phyloP scores from a whole-genome alignment of 805 yeast genomes.

The Nakazawaea ambrosiae region DNA sequence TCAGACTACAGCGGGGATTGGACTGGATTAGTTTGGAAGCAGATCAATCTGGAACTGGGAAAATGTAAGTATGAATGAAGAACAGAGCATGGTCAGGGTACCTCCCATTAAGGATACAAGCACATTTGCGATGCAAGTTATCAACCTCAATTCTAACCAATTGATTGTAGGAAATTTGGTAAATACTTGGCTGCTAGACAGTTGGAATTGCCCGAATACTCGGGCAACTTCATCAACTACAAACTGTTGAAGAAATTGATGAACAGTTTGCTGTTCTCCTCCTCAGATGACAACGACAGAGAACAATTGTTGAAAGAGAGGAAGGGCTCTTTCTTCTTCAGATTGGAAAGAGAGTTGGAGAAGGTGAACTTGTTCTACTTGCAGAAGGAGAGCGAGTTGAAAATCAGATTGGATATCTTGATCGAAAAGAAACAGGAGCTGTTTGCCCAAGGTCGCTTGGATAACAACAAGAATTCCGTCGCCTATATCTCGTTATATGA shows the following conservation, averaged over 20 bases:
- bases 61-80: no score
- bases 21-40: no score
- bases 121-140: no score
- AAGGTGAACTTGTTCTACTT: constrained; percentile 90
- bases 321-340: constrained; percentile 83
- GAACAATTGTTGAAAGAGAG: constrained; percentile 70
- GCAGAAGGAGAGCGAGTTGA: constrained; percentile 85
- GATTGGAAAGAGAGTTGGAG: constrained; percentile 89
- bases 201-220: constrained; percentile 90
- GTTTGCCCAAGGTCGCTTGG: constrained; percentile 33
- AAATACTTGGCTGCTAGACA: constrained; percentile 92
- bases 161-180: constrained; percentile 90
- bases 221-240: constrained; percentile 90
- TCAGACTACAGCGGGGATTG: no score
- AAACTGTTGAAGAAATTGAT: constrained; percentile 89
- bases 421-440: constrained; percentile 61
- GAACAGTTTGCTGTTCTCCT: constrained; percentile 60
- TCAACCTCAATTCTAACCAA: no score
- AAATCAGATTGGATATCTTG: constrained; percentile 69
- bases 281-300: constrained; percentile 26
- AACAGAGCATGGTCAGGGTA: no score
- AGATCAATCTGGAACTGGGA: no score
- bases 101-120: no score
- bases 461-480: constrained; percentile 54
- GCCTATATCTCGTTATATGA: constrained; percentile 79